Evolutionary conservation across 305 asterid species (phyloP).

Genomic region (Solanum hybrid): DNA sequence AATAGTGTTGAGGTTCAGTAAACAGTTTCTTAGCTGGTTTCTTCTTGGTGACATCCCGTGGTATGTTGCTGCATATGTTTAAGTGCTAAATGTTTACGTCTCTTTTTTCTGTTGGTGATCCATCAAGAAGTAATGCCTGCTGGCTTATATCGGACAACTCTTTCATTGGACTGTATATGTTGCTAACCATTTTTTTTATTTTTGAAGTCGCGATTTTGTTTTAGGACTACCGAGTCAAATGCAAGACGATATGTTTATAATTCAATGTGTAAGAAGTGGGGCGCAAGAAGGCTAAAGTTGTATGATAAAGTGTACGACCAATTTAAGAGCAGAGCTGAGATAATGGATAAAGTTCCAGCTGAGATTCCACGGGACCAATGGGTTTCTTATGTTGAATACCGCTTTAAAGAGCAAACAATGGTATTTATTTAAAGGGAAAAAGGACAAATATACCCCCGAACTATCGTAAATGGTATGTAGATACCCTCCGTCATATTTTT

Average conservation of each 20-base stretch:
- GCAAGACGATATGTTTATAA: neutral
- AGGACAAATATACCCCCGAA: too few relatives aligned
- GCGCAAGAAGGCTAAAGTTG: neutral
- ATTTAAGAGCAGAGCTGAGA: neutral
- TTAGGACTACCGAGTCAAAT: neutral
- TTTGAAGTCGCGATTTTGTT: neutral
- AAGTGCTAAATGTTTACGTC: neutral
- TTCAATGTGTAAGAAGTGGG: neutral
- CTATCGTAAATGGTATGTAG: too few relatives aligned
- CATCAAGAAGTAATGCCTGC: neutral
- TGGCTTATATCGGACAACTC: neutral
- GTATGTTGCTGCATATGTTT: neutral
- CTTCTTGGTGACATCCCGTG: neutral
- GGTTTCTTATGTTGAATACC: neutral
- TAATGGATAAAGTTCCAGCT: neutral
- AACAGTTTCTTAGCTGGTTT: neutral
- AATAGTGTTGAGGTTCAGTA: neutral
- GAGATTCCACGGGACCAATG: neutral
- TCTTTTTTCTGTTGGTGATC: neutral
- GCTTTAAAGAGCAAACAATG: neutral
- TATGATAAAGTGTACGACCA: neutral
- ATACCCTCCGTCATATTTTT: too few relatives aligned
- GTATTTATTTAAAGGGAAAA: too few relatives aligned
- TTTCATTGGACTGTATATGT: neutral
- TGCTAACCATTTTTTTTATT: neutral